These are phyloP conservation scores for Fraxinus paxiana DNA, from an alignment of 305 asterid species.

Conservation along the genomic window DNA sequence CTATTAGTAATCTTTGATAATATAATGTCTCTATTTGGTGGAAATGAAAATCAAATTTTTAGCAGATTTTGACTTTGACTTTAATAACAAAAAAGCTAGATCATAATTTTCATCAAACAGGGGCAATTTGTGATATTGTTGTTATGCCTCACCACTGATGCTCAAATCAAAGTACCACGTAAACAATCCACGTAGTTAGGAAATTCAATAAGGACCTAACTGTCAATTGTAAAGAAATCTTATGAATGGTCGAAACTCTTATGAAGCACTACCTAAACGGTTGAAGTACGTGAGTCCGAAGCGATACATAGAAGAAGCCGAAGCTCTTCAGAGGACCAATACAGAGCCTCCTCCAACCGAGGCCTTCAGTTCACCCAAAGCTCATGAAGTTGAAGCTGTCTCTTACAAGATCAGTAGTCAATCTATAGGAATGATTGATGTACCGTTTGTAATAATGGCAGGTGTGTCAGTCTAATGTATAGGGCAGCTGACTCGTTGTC, in stretches of 20 bases:
- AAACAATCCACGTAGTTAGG: not conserved
- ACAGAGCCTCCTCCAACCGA: not conserved
- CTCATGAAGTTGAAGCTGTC: not conserved
- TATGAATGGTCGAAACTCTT: not conserved
- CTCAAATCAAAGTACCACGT: not conserved
- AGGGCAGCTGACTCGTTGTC: too few relatives aligned
- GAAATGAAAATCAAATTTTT: too few relatives aligned
- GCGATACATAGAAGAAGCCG: not conserved
- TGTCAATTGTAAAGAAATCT: not conserved
- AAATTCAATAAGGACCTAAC: not conserved
- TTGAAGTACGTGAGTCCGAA: not conserved
- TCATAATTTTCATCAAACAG: too few relatives aligned
- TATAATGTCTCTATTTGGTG: too few relatives aligned
- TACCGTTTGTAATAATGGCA: too few relatives aligned
- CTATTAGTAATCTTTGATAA: too few relatives aligned
- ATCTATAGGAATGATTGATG: too few relatives aligned
- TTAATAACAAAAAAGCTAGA: too few relatives aligned
- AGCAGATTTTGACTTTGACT: too few relatives aligned
- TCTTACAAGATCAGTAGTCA: not conserved
- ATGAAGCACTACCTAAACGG: not conserved
- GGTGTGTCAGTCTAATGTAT: not conserved
- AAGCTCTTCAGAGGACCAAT: not conserved
- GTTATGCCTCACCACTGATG: not conserved
- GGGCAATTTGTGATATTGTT: not conserved
- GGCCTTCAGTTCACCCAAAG: not conserved